A percentile compares a stretch with the other conserved stretches of the same genome.
These are phyloP conservation scores for Cercospora janseana DNA, from an alignment of 2,329 filamentous ascomycete species.

Conservation along the genomic window DNA sequence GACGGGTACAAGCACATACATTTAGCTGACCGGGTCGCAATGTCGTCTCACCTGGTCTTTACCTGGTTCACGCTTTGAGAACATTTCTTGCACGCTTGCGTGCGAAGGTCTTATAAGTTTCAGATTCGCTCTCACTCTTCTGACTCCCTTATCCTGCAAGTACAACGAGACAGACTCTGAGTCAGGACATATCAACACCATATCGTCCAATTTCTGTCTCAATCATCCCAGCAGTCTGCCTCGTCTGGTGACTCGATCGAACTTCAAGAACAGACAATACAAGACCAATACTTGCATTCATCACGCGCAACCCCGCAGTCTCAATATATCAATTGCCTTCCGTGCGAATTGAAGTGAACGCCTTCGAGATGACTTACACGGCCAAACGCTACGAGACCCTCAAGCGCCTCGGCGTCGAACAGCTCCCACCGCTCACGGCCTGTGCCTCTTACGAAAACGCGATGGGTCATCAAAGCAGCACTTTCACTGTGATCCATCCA, in stretches of 20 bases:
- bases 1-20: too few relatives aligned
- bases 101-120: too few relatives aligned
- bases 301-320: background rate
- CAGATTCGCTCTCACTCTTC: too few relatives aligned
- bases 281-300: background rate
- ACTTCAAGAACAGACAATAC: background rate
- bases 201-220: background rate
- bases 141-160: too few relatives aligned
- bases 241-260: background rate
- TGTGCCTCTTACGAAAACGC: slow-evolving; percentile 10
- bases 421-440: slow-evolving; percentile 27
- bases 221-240: background rate
- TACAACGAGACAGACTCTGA: background rate
- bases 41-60: too few relatives aligned
- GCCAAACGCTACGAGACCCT: slow-evolving; percentile 29
- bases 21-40: too few relatives aligned
- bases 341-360: background rate
- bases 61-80: too few relatives aligned
- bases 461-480: slow-evolving; percentile 7
- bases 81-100: too few relatives aligned
- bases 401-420: slow-evolving; percentile 33
- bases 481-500: background rate
- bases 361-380: slow-evolving; percentile 31
- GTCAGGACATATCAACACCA: background rate
- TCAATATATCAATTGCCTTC: background rate